phyloP scores from a whole-genome alignment of 805 yeast genomes.

The Metschnikowia continentalis region DNA sequence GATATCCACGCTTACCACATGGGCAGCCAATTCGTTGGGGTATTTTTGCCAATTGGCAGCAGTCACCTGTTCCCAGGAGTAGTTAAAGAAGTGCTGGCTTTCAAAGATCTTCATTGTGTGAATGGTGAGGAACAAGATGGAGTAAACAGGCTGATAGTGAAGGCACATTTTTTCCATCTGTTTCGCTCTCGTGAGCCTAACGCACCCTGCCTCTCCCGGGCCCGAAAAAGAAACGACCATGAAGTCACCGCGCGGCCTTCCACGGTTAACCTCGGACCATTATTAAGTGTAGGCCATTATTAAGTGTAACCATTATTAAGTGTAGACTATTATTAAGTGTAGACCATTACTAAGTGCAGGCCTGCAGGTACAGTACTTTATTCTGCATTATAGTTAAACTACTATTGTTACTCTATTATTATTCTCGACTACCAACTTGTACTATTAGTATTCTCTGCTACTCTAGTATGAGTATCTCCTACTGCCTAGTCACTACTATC shows the following conservation, averaged over 20 bases:
- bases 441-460: no score
- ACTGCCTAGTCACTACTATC: no score
- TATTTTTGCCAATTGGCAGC: slow-evolving; percentile 96
- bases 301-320: no score
- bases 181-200: slow-evolving; percentile 1
- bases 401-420: no score
- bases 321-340: no score
- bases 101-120: slow-evolving; percentile 71
- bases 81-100: slow-evolving; percentile 63
- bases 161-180: background rate
- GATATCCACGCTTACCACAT: slow-evolving; percentile 91
- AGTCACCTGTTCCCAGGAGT: slow-evolving; percentile 92
- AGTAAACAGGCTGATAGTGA: background rate
- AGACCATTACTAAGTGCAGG: no score
- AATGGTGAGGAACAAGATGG: background rate
- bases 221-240: slow-evolving; percentile 4
- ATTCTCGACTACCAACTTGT: no score
- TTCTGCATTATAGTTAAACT: no score
- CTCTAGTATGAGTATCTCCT: no score
- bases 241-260: background rate
- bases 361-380: no score
- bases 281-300: no score
- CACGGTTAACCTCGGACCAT: no score
- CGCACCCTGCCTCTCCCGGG: slow-evolving; percentile 4
- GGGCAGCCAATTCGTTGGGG: slow-evolving; percentile 91